These are phyloP conservation scores for Naganishia sp. DNA, from an alignment of 1,284 basidiomycete species.

Conservation along the genomic window DNA sequence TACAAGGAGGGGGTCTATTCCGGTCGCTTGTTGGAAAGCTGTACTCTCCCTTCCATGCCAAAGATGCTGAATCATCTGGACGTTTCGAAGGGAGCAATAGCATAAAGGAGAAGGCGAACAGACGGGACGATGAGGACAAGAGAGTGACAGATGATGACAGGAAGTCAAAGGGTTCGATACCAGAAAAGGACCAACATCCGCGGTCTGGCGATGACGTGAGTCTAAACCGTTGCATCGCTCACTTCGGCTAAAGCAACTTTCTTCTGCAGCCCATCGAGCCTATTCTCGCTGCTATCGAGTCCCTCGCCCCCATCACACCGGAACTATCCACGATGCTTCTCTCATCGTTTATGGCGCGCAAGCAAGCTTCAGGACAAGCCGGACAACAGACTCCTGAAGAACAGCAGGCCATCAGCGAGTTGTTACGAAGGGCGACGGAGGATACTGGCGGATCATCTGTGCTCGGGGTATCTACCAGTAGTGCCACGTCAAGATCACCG, in stretches of 20 bases:
- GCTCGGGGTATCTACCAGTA: background rate
- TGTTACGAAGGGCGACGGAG: constrained; percentile 22
- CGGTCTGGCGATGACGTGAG: constrained; percentile 14
- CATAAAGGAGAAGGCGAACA: background rate
- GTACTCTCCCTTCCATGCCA: constrained; percentile 23
- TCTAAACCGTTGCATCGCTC: background rate
- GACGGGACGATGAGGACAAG: background rate
- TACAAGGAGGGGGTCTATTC: constrained; percentile 7
- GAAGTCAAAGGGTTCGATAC: background rate
- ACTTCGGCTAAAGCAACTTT: background rate
- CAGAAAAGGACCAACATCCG: background rate
- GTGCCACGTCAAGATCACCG: constrained; percentile 3
- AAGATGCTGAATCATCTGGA: background rate
- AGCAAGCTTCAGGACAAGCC: constrained; percentile 26
- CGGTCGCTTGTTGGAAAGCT: constrained; percentile 24
- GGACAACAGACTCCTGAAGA: constrained; percentile 28
- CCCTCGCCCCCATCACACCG: constrained; percentile 13
- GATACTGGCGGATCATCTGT: constrained; percentile 1
- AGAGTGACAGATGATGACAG: background rate
- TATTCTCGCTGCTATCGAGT: constrained; percentile 14
- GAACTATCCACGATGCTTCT: constrained; percentile 24
- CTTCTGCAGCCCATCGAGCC: constrained; percentile 22
- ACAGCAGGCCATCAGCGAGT: constrained; percentile 27
- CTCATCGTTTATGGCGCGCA: constrained; percentile 20
- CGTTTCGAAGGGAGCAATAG: background rate